Evolutionary conservation across 1,139 yeast species (phyloP), one percentile per base, ranked within the genome.

Genomic region (Debaryomyces fabryi): DNA sequence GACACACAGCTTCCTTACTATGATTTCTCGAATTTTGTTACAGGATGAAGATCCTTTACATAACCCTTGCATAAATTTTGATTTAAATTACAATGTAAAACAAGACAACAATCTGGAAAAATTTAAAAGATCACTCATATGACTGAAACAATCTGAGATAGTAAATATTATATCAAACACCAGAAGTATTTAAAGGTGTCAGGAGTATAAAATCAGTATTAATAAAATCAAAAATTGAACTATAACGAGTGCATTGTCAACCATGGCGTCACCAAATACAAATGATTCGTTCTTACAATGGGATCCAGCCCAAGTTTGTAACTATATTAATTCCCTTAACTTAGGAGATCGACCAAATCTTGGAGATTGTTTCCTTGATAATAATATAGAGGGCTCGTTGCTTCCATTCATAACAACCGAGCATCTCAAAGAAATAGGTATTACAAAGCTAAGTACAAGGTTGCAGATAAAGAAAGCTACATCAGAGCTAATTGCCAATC

Each of bases 331-430:
- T 45, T 57, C 66, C 7, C 50, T 62, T 10, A 49, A 63, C 23
- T 64, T 65, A 6, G 65, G 56, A 44, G 62, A 55, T 30, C 59
- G 58, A 39, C 52, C 53, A 34, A 47, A 54, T 6, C 50, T 64
- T 15, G 71, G 72, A n/a, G 49, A 63, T 13, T 48, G 52, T 6
- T 81, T 86, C 54, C 66, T 76, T n/a, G 72, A 72, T 2, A 76
- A 86, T 61, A 81, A 81, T 53, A 82, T 86, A 41, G 83, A 81
- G 13, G 92, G 92, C 1, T 73, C 82, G 15, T 66, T 84, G 10
- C 65, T 86, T 41, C 83, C 87, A 0, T 82, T 77, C 52, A 63
- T 86, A 38, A 78, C 79, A 10, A 75, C 86, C 1, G 80, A 78
- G 7, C 88, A 86, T 60, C 72, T 86, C 44, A 72, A 74, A 54